A percentile compares a stretch with the other conserved stretches of the same genome.
phyloP scores from a whole-genome alignment of 2,329 filamentous ascomycete genomes.

The Dothiorella sarmentorum region DNA sequence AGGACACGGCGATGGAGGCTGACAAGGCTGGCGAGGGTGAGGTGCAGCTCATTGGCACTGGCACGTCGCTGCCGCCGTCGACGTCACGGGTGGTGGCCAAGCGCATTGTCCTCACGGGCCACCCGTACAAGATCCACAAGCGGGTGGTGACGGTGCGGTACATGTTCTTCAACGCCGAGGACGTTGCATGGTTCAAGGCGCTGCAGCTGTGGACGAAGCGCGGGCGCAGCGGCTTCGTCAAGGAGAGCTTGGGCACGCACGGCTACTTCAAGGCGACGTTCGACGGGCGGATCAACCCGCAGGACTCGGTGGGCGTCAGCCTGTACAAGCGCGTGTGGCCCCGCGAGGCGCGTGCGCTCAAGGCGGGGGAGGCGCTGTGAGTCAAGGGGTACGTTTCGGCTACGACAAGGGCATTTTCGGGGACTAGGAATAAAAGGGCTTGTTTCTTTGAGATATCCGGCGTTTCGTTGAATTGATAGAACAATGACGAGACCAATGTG shows the following conservation, averaged over 20 bases:
- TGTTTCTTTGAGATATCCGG: conserved; percentile 8
- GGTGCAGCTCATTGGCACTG: conserved; percentile 75
- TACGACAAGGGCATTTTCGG: neutral
- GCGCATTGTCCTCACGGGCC: conserved; percentile 87
- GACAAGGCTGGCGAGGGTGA: conserved; percentile 25
- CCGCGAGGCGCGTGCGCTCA: conserved; percentile 56
- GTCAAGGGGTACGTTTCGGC: neutral
- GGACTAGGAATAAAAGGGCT: neutral
- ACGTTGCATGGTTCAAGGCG: conserved; percentile 97
- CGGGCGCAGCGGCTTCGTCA: conserved; percentile 84
- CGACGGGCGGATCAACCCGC: conserved; percentile 91
- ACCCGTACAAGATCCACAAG: conserved; percentile 99
- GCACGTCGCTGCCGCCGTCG: conserved; percentile 78
- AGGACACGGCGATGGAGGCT: conserved; percentile 28
- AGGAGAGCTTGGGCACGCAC: conserved; percentile 91
- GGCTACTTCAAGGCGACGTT: conserved; percentile 99
- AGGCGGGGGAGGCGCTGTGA: conserved; percentile 17
- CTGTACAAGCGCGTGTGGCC: conserved; percentile 59
- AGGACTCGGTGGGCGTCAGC: conserved; percentile 89
- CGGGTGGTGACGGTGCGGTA: conserved; percentile 94
- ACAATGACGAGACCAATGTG: conserved; percentile 2
- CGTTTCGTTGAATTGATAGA: neutral
- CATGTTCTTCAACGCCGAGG: conserved; percentile 98
- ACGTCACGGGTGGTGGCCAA: conserved; percentile 80
- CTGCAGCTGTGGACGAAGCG: conserved; percentile 90